Percentiles rank a stretch among this genome's conserved stretches.
Evolutionary conservation across 2,329 filamentous ascomycete species (phyloP).

Genomic region (Ophiostoma pallidulum): DNA sequence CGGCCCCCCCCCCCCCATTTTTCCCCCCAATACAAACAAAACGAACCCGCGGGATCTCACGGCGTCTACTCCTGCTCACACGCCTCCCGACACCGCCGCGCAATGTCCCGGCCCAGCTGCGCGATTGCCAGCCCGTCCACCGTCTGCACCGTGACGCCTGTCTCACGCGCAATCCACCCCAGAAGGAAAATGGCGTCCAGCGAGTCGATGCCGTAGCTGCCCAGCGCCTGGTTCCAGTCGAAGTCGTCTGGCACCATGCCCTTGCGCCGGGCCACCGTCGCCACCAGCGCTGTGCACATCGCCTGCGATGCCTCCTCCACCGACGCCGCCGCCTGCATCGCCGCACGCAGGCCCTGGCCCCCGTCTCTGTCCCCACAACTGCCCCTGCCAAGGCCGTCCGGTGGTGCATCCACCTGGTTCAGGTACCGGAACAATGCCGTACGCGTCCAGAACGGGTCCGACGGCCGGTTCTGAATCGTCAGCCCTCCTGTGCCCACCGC

Average conservation of each 20-base stretch:
- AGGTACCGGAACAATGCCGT: conserved; percentile 40
- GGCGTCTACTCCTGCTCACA: background rate
- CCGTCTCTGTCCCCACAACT: background rate
- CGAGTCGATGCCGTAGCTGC: conserved; percentile 20
- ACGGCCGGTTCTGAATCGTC: conserved; percentile 40
- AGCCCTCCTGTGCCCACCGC: conserved; percentile 47
- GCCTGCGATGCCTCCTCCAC: conserved; percentile 4
- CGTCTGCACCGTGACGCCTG: conserved; percentile 16
- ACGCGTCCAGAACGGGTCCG: conserved; percentile 45
- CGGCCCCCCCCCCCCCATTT: too few species aligned
- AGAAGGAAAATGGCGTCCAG: conserved; percentile 18
- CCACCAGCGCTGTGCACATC: conserved; percentile 11
- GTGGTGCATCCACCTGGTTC: conserved; percentile 37
- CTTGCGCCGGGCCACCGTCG: conserved; percentile 16
- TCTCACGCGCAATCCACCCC: conserved; percentile 17
- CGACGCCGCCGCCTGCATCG: conserved; percentile 1
- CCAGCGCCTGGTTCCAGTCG: conserved; percentile 11
- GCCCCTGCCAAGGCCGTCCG: conserved; percentile 7
- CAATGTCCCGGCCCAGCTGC: conserved; percentile 14
- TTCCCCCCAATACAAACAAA: background rate
- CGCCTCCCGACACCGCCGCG: background rate
- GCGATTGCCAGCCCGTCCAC: conserved; percentile 16
- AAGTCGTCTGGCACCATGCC: conserved; percentile 16
- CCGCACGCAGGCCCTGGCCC: conserved; percentile 3
- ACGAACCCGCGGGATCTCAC: too few species aligned